phyloP scores from a whole-genome alignment of 169 alveolate genomes.

The Eimeria falciformis region DNA sequence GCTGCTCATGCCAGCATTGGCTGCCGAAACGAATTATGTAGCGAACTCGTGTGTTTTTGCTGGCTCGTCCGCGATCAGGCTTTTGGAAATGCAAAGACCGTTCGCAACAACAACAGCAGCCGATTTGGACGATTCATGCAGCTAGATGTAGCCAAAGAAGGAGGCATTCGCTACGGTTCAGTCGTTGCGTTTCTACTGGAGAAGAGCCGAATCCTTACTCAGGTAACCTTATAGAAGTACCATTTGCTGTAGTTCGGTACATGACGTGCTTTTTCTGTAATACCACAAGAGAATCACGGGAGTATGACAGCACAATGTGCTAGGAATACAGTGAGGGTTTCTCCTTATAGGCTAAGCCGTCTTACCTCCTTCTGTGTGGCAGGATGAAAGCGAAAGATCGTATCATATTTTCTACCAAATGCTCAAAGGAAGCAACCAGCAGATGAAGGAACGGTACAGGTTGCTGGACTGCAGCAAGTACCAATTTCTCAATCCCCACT shows the following conservation, averaged over 20 bases:
- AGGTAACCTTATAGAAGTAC: constrained; percentile 68
- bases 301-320: neutral
- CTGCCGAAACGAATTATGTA: no score
- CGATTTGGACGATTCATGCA: constrained; percentile 98
- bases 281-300: neutral
- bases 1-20: no score
- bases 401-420: constrained; percentile 98
- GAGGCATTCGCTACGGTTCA: constrained; percentile 93
- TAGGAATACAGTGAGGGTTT: neutral
- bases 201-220: constrained; percentile 97
- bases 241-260: neutral
- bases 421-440: constrained; percentile 91
- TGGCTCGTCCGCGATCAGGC: constrained; percentile 97
- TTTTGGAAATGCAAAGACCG: constrained; percentile 99
- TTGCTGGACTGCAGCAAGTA: constrained; percentile 85
- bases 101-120: constrained; percentile 97
- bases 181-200: constrained; percentile 97
- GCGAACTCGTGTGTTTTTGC: constrained; percentile 90
- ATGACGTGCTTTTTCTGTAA: neutral
- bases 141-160: constrained; percentile 88
- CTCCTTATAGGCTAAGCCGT: no score
- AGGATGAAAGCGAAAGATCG: constrained; percentile 92
- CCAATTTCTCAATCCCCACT: constrained; percentile 89
- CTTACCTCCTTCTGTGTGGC: neutral
- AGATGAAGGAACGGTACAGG: constrained; percentile 85